Conservation (phyloP, 495 filamentous ascomycete species). For the Podospora pseudocomata region DNA sequence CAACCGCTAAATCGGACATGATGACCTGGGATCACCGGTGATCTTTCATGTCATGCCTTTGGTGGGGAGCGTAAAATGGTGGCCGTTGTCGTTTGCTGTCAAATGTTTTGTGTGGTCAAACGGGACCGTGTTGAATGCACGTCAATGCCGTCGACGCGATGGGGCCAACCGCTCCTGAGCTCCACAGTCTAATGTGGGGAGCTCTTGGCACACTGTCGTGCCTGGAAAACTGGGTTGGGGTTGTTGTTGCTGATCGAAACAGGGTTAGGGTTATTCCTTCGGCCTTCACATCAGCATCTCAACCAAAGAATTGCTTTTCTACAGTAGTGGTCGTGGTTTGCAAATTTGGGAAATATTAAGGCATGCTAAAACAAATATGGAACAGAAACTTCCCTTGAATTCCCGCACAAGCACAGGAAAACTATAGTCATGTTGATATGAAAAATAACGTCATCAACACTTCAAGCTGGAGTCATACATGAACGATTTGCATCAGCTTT, state of each 20-base stretch:
- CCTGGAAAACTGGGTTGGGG: not conserved
- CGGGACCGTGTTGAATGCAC: not conserved
- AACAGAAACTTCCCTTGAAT: not conserved
- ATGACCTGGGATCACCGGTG: not conserved
- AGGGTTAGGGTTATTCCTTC: not conserved
- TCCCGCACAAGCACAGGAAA: not conserved
- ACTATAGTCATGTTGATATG: not conserved
- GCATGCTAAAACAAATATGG: not conserved
- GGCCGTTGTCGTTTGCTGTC: not conserved
- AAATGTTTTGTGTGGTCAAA: not conserved
- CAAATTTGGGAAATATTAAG: not conserved
- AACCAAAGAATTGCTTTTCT: no score
- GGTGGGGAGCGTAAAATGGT: not conserved
- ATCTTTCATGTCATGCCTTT: not conserved
- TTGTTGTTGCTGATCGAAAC: not conserved
- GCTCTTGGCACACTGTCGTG: not conserved
- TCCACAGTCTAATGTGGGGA: not conserved
- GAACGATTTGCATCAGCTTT: not conserved
- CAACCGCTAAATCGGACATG: constrained; percentile 37
- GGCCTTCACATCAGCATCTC: no score
- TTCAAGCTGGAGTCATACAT: not conserved
- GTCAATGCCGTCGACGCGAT: not conserved
- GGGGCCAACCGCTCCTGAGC: not conserved
- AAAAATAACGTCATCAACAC: not conserved
- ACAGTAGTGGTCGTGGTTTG: no score